Evolutionary conservation across 371 early-diverging fungal genomes (phyloP).

Genomic region (Rhizopus sp.): DNA sequence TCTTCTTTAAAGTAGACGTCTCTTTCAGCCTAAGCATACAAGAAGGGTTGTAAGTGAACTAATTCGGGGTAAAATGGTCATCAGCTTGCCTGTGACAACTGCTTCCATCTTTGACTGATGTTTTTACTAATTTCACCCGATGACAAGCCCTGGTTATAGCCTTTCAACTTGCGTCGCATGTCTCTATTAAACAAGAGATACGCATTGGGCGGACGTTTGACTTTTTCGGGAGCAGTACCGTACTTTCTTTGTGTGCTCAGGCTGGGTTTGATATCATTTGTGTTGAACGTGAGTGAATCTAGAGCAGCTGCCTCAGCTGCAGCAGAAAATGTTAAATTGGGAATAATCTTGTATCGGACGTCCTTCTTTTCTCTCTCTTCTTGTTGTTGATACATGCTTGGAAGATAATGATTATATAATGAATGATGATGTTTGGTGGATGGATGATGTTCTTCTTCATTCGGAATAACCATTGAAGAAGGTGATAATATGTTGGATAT

Average conservation of each 20-base stretch:
- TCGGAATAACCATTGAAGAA: constrained; percentile 29
- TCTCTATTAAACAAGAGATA: constrained; percentile 66
- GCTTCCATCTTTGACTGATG: constrained; percentile 61
- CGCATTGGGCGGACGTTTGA: constrained; percentile 70
- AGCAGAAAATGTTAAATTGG: constrained; percentile 14
- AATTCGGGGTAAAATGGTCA: not conserved
- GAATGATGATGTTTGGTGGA: not conserved
- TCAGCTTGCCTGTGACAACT: constrained; percentile 31
- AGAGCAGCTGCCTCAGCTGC: constrained; percentile 27
- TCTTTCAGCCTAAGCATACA: constrained; percentile 27
- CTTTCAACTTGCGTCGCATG: constrained; percentile 59
- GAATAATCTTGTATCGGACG: not conserved
- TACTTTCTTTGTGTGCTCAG: constrained; percentile 17
- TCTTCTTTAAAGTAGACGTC: constrained; percentile 49
- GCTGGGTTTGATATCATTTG: not conserved
- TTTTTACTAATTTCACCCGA: constrained; percentile 63
- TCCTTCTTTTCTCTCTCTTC: not conserved
- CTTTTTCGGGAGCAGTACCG: constrained; percentile 19
- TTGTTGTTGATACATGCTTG: constrained; percentile 1
- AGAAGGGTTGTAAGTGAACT: not conserved
- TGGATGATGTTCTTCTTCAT: constrained; percentile 10
- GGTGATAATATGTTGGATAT: constrained; percentile 6
- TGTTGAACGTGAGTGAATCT: constrained; percentile 13
- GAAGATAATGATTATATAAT: not conserved
- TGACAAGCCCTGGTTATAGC: constrained; percentile 53